These are phyloP conservation scores for Scedosporium dehoogii DNA, from an alignment of 2,329 filamentous ascomycete species.

Conservation along the genomic window DNA sequence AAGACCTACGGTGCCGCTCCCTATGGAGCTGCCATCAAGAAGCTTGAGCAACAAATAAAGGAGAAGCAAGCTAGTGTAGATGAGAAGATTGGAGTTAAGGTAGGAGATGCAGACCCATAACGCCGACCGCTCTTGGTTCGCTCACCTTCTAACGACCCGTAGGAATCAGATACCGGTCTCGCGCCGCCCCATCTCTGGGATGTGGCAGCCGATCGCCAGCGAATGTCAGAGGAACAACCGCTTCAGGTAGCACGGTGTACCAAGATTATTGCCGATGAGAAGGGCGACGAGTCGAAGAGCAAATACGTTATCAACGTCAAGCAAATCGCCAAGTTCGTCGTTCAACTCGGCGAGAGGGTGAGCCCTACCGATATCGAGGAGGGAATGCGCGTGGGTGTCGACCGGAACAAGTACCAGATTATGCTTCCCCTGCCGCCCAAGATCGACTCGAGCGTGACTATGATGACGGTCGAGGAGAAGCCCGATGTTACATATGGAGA, in stretches of 20 bases:
- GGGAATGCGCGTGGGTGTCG: slow-evolving; percentile 96
- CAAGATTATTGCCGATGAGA: slow-evolving; percentile 97
- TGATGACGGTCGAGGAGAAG: slow-evolving; percentile 99
- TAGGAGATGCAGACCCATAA: slow-evolving; percentile 19
- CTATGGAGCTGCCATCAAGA: slow-evolving; percentile 88
- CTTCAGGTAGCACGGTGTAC: slow-evolving; percentile 96
- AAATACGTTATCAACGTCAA: slow-evolving; percentile 99
- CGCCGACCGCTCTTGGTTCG: not conserved
- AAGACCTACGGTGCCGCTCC: slow-evolving; percentile 98
- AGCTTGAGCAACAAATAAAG: slow-evolving; percentile 98
- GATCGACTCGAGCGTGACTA: slow-evolving; percentile 97
- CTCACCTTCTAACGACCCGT: slow-evolving; percentile 14
- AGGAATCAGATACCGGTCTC: slow-evolving; percentile 97
- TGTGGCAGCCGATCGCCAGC: slow-evolving; percentile 92
- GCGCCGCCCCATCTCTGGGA: slow-evolving; percentile 99
- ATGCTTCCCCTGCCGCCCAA: slow-evolving; percentile 91
- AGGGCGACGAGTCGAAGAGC: slow-evolving; percentile 86
- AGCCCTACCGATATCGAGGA: slow-evolving; percentile 98
- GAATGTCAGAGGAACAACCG: slow-evolving; percentile 97
- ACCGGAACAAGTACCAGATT: slow-evolving; percentile 99
- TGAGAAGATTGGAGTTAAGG: slow-evolving; percentile 91
- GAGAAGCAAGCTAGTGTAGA: slow-evolving; percentile 97
- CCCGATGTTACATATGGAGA: slow-evolving; percentile 98
- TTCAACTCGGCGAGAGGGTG: slow-evolving; percentile 92
- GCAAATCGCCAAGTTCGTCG: slow-evolving; percentile 98